Conservation (phyloP, 106 monocot genomes). For the Dendrobium catenatum region DNA sequence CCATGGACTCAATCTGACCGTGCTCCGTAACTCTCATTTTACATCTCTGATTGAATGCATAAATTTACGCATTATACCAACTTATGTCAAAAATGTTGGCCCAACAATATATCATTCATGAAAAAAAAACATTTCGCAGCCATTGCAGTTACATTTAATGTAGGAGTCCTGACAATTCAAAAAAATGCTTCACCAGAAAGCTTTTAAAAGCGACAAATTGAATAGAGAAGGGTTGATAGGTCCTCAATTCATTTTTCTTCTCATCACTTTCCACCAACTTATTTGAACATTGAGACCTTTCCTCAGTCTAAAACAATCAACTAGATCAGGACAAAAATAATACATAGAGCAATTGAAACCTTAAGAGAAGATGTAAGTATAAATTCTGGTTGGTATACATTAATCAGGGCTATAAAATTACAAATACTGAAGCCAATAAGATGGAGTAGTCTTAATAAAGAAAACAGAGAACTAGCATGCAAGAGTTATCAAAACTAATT, state of each 20-base stretch:
- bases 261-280: neutral
- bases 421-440: neutral
- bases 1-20: neutral
- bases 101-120: neutral
- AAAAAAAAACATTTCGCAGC: neutral
- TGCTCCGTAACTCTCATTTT: neutral
- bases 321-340: neutral
- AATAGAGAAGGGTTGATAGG: neutral
- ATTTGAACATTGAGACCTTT: neutral
- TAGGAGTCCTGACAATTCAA: neutral
- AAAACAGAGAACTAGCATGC: neutral
- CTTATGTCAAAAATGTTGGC: neutral
- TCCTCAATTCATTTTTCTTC: neutral
- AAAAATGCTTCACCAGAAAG: neutral
- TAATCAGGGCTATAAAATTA: neutral
- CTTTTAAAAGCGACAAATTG: neutral
- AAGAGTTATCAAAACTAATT: neutral
- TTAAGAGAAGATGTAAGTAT: neutral
- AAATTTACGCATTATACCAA: neutral
- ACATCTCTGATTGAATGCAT: neutral
- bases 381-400: neutral
- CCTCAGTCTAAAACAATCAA: neutral
- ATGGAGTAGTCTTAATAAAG: neutral
- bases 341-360: neutral
- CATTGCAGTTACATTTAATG: neutral